These are phyloP conservation scores for Acacia concinna DNA, from an alignment of 331 rosid species.

Conservation along the genomic window DNA sequence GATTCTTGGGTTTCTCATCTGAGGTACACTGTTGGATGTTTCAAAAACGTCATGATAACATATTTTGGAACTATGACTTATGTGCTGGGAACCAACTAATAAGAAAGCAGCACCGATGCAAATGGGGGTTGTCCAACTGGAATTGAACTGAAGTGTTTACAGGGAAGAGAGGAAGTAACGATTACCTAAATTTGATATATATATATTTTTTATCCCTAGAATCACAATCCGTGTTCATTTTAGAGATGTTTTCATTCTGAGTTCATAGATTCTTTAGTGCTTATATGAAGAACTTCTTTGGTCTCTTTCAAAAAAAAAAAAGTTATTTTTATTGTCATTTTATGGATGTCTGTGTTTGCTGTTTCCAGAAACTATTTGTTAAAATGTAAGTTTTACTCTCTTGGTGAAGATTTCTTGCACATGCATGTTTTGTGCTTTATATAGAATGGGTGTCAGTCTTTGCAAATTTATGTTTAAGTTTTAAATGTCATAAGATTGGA, in stretches of 20 bases:
- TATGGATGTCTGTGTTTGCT: background rate
- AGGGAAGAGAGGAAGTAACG: slow-evolving; percentile 9
- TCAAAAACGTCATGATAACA: background rate
- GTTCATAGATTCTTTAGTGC: background rate
- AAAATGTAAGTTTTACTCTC: background rate
- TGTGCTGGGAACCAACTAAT: background rate
- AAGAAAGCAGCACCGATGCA: background rate
- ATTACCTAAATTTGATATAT: background rate
- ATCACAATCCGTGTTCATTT: no score
- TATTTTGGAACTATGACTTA: background rate
- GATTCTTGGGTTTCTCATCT: background rate
- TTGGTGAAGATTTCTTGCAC: background rate
- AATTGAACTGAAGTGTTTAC: background rate
- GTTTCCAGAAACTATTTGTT: background rate
- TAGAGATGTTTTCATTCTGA: background rate
- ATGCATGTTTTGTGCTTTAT: background rate
- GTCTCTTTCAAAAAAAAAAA: background rate
- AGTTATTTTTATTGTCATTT: background rate
- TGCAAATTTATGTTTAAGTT: background rate
- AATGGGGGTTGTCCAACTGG: background rate
- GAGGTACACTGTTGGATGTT: background rate
- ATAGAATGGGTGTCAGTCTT: background rate
- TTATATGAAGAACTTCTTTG: background rate
- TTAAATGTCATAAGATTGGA: background rate
- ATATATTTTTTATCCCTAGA: background rate